phyloP scores from a whole-genome alignment of 345 rosid species.

The Brassica nigra region DNA sequence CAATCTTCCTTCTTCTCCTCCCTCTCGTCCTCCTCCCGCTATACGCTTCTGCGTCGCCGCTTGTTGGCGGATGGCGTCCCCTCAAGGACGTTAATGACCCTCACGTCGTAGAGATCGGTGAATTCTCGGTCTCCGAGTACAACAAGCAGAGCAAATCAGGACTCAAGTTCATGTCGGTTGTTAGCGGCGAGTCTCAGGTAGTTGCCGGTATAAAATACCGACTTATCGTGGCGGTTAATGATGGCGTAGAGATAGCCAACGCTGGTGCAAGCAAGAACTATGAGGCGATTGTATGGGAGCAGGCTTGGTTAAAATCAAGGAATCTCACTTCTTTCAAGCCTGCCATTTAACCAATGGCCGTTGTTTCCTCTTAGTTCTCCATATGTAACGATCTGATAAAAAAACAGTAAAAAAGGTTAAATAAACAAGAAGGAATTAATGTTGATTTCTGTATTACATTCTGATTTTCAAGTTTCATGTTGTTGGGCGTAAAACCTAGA shows the following conservation, averaged over 20 bases:
- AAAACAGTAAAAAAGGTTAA: not conserved
- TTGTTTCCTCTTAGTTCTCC: not conserved
- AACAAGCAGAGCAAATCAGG: slow-evolving; percentile 13
- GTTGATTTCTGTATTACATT: not conserved
- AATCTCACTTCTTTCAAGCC: slow-evolving; percentile 52
- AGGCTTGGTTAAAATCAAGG: slow-evolving; percentile 44
- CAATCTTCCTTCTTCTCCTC: not conserved
- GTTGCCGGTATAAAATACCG: slow-evolving; percentile 58
- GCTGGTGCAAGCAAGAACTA: slow-evolving; percentile 24
- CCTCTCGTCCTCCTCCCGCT: slow-evolving; percentile 12
- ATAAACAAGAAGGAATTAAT: slow-evolving; percentile 5
- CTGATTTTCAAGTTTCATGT: not conserved
- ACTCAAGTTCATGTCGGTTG: slow-evolving; percentile 42
- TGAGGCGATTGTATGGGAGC: slow-evolving; percentile 60
- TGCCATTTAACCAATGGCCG: not conserved
- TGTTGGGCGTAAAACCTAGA: not conserved
- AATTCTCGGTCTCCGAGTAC: slow-evolving; percentile 53
- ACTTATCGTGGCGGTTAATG: slow-evolving; percentile 37
- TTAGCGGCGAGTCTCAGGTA: slow-evolving; percentile 55
- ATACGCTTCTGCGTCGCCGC: slow-evolving; percentile 14
- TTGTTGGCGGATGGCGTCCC: slow-evolving; percentile 56
- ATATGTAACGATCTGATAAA: not conserved
- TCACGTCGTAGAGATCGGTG: slow-evolving; percentile 52
- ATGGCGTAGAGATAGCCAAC: not conserved
- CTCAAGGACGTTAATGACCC: slow-evolving; percentile 46